A percentile compares a stretch with the other conserved stretches of the same genome.
These are phyloP conservation scores for Lithospermum erythrorhizon DNA, from an alignment of 257 asterid species.

Conservation along the genomic window DNA sequence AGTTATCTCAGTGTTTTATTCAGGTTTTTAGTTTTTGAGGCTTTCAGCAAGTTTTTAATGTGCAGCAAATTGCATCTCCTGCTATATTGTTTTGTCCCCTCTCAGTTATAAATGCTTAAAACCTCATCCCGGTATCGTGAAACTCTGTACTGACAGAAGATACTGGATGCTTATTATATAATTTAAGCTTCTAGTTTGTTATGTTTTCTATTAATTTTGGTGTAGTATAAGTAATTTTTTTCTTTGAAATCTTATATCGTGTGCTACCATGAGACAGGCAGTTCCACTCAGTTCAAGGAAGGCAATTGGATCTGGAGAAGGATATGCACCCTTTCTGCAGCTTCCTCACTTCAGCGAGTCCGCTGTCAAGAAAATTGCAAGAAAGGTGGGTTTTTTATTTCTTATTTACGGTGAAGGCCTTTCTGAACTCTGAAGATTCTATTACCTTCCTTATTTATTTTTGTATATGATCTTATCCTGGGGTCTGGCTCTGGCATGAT, in stretches of 20 bases:
- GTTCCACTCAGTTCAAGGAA: conserved; percentile 91
- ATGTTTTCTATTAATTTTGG: not conserved
- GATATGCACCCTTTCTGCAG: conserved; percentile 92
- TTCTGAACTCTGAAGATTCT: too few species aligned
- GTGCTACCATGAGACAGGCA: conserved; percentile 38
- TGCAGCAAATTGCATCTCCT: too few species aligned
- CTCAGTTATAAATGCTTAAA: too few species aligned
- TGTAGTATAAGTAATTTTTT: not conserved
- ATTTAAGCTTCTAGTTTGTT: not conserved
- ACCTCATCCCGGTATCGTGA: not conserved
- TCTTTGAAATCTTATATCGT: too few species aligned
- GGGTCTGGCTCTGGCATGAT: too few species aligned
- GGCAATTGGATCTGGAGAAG: conserved; percentile 70
- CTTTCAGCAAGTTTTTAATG: not conserved
- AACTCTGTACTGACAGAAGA: not conserved
- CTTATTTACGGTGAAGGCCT: not conserved
- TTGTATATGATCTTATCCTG: too few species aligned
- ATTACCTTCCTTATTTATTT: too few species aligned
- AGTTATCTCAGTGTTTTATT: conserved; percentile 81
- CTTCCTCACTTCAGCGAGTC: conserved; percentile 94
- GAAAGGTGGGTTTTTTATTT: conserved; percentile 55
- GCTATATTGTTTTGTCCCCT: too few species aligned
- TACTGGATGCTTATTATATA: not conserved
- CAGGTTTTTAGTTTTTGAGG: conserved; percentile 43
- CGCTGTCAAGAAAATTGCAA: conserved; percentile 68